Base-by-base conservation (phyloP, 1,284 basidiomycete genomes). In the Ceratobasidium sp. region DNA sequence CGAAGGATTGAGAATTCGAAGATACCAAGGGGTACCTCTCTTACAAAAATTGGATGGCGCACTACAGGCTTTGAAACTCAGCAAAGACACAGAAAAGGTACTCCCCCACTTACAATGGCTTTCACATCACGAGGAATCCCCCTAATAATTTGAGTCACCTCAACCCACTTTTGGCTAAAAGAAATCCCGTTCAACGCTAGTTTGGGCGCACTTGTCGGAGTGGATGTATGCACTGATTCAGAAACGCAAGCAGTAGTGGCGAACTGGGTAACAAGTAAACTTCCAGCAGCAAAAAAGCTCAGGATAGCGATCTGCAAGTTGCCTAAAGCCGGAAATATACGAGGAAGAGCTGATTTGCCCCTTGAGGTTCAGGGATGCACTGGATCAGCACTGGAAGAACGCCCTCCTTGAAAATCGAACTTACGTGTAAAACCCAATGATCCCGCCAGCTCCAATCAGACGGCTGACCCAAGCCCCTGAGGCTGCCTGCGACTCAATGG, bases 401-500 rank as follows among this genome's bases (percentile, higher is more conserved):
- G 18, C 32, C 16, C n/a, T 58, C 32, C 32, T 58, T 21, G 28
- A n/a, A 30, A 46, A 52, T n/a, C 18, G n/a, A 5, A 35, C 26
- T 7, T 30, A 67, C 64, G 93, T 85, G 78, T 93, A 95, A 81
- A 95, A 96, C 0, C 94, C 95, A 5, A 90, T 84, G 0, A 96
- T 91, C 73, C 91, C 89, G 8, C 94, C 95, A 43, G 93, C 78
- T 0, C 91, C 92, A 62, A 91, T 83, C 91, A 98, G 95, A 23
- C 93, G 85, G 0, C 94, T 94, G 0, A 94, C 96, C 96, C 97
- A 99, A 0, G 96, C 97, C 79, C 96, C 98, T 0, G 91, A 96
- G 7, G 66, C 54, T 3, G 66, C 18, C 49, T 70, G 66, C 5
- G 58, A 44, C 18, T 58, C 54, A 0, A 91, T 84, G 3, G 84